Conservation (phyloP, 176 grass and related monocot genomes). For the Oropetium thomaeum region DNA sequence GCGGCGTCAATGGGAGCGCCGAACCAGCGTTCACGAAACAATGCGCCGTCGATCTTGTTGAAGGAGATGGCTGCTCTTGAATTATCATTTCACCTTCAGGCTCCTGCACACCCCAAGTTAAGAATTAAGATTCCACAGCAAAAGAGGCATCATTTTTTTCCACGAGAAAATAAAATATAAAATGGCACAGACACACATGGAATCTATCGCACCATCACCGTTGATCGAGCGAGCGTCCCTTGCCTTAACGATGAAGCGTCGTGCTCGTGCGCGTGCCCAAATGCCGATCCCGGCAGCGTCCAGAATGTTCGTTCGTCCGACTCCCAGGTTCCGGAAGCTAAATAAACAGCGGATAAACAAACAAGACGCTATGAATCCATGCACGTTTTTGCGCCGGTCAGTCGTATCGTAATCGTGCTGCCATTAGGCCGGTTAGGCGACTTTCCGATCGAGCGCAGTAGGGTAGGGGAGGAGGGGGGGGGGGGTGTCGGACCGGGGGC, state of each 20-base stretch:
- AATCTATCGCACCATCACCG: not conserved
- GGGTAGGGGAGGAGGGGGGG: too few species aligned
- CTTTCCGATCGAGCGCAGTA: too few species aligned
- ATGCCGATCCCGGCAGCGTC: not conserved
- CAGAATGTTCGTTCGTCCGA: conserved; percentile 17
- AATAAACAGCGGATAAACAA: not conserved
- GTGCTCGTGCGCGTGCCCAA: not conserved
- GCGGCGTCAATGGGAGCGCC: too few species aligned
- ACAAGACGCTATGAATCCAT: conserved; percentile 13
- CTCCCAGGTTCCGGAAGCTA: not conserved
- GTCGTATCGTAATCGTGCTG: not conserved
- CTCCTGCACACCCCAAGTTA: too few species aligned
- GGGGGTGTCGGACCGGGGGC: not conserved
- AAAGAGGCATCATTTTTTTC: not conserved
- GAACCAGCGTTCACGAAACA: not conserved
- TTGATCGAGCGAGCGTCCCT: not conserved
- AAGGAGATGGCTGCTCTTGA: too few species aligned
- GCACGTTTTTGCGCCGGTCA: not conserved
- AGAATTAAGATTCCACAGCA: too few species aligned
- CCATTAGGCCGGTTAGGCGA: not conserved
- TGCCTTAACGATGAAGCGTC: not conserved
- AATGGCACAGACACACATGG: not conserved
- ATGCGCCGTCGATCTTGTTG: not conserved
- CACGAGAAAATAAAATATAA: not conserved
- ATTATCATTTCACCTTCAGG: too few species aligned